These are phyloP conservation scores for Nicotiana tomentosiformis DNA, from an alignment of 257 asterid genomes.

Conservation along the genomic window DNA sequence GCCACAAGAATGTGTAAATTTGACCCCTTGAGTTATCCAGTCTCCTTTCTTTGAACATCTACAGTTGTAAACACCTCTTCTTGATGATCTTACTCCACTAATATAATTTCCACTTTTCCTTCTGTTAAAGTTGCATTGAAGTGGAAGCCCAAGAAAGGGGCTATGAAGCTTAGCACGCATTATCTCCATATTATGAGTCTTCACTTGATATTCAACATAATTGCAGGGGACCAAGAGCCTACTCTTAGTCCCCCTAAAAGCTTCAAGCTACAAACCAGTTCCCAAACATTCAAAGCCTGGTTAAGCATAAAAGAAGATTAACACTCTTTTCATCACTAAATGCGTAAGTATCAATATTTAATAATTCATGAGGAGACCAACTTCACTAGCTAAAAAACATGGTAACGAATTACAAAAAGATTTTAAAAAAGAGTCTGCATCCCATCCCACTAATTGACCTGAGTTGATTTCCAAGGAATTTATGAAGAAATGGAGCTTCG, in stretches of 20 bases:
- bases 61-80: slow-evolving; percentile 35
- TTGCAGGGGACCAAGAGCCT: slow-evolving; percentile 84
- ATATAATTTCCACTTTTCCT: slow-evolving; percentile 26
- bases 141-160: slow-evolving; percentile 63
- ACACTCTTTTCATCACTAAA: not conserved
- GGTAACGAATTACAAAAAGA: not conserved
- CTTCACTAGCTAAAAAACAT: not conserved
- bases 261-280: not conserved
- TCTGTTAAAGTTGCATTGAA: slow-evolving; percentile 33
- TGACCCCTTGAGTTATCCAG: slow-evolving; percentile 64
- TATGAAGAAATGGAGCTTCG: not conserved
- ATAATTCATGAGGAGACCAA: not conserved
- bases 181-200: slow-evolving; percentile 18
- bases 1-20: slow-evolving; percentile 57
- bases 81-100: slow-evolving; percentile 30
- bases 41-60: slow-evolving; percentile 55
- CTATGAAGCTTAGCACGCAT: slow-evolving; percentile 51
- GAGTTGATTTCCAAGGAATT: not conserved
- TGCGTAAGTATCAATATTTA: not conserved
- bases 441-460: not conserved
- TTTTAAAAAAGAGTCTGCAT: not conserved
- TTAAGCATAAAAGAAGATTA: not conserved
- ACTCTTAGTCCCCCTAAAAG: slow-evolving; percentile 72
- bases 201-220: slow-evolving; percentile 31
- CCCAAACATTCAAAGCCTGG: slow-evolving; percentile 19